These are phyloP conservation scores for Russula griseocarnosa DNA, from an alignment of 768 basidiomycete species.

Conservation along the genomic window DNA sequence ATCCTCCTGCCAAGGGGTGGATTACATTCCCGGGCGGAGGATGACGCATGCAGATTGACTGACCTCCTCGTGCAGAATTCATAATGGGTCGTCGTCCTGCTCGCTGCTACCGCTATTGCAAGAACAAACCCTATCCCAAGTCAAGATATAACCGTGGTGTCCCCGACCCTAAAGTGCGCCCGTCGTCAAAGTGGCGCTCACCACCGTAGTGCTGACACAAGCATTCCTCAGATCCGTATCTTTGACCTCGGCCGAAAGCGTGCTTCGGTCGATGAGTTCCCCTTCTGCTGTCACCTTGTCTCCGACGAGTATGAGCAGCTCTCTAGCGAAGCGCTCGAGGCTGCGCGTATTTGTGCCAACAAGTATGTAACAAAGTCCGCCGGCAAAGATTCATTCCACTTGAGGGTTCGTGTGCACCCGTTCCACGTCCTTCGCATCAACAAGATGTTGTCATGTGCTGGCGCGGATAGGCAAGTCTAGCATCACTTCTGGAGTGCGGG, in stretches of 20 bases:
- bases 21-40: neutral
- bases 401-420: constrained; percentile 95
- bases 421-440: constrained; percentile 99
- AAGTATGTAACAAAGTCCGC: constrained; percentile 98
- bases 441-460: constrained; percentile 99
- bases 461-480: constrained; percentile 83
- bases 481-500: neutral
- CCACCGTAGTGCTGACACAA: neutral
- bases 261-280: constrained; percentile 96
- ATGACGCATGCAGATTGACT: constrained; percentile 13
- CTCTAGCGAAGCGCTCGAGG: constrained; percentile 93
- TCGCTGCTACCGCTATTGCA: constrained; percentile 98
- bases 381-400: constrained; percentile 98
- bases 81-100: constrained; percentile 95
- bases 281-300: constrained; percentile 93
- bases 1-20: constrained; percentile 10
- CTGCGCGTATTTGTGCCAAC: constrained; percentile 98
- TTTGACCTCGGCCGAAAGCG: constrained; percentile 95
- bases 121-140: constrained; percentile 98
- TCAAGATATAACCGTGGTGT: constrained; percentile 98
- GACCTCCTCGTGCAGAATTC: constrained; percentile 5
- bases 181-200: neutral
- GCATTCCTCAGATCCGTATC: constrained; percentile 75
- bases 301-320: constrained; percentile 98
- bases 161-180: constrained; percentile 81